phyloP scores from a whole-genome alignment of 2,329 filamentous ascomycete genomes.

The Hypoxylon sp. region DNA sequence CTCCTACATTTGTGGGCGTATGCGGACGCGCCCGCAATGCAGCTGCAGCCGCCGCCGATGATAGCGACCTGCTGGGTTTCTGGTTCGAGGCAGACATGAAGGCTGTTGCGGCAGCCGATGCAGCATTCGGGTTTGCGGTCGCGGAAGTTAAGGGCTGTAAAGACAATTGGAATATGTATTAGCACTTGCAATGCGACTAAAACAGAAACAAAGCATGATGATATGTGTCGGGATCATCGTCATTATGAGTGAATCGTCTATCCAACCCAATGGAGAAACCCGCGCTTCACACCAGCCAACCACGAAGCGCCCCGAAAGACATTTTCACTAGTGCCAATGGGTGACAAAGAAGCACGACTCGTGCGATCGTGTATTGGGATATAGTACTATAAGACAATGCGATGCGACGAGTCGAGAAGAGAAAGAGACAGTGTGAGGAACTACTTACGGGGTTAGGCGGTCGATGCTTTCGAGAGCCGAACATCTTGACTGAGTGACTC shows the following conservation, averaged over 20 bases:
- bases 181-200: conserved; percentile 29
- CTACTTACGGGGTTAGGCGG: conserved; percentile 65
- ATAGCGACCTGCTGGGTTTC: conserved; percentile 75
- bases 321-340: conserved; percentile 32
- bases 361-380: conserved; percentile 35
- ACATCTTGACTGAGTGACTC: conserved; percentile 58
- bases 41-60: conserved; percentile 87
- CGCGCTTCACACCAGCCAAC: conserved; percentile 28
- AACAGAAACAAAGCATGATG: conserved; percentile 42
- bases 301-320: conserved; percentile 36
- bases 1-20: conserved; percentile 83
- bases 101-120: conserved; percentile 85
- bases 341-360: conserved; percentile 39
- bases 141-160: conserved; percentile 73
- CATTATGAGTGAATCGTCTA: conserved; percentile 35
- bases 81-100: conserved; percentile 76
- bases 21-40: conserved; percentile 84
- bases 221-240: conserved; percentile 22
- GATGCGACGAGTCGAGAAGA: conserved; percentile 40
- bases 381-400: conserved; percentile 28
- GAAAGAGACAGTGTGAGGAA: conserved; percentile 40
- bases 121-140: conserved; percentile 79
- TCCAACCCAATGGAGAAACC: conserved; percentile 26
- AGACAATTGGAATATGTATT: conserved; percentile 31
- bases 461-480: conserved; percentile 67